Percentiles rank a stretch among this genome's conserved stretches.
phyloP scores from a whole-genome alignment of 768 basidiomycete species.

The Trametes cingulata region DNA sequence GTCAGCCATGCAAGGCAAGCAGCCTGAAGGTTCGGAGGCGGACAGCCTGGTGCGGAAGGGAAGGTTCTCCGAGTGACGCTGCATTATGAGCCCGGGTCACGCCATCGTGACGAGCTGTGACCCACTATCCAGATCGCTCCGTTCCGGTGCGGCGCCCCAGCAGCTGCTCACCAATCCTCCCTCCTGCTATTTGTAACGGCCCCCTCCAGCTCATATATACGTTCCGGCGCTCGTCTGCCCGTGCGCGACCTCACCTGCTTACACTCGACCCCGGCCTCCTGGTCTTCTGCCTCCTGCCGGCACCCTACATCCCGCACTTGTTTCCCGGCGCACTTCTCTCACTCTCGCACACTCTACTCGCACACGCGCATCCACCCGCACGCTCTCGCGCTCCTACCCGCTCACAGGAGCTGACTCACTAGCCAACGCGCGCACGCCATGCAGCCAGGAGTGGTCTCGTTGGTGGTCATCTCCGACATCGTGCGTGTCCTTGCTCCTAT shows the following conservation, averaged over 20 bases:
- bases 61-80: background rate
- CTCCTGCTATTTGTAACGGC: slow-evolving; percentile 21
- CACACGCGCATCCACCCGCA: background rate
- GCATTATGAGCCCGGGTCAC: slow-evolving; percentile 13
- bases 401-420: background rate
- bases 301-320: background rate
- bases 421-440: slow-evolving; percentile 6
- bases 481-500: slow-evolving; percentile 29
- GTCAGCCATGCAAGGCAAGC: background rate
- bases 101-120: slow-evolving; percentile 12
- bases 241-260: slow-evolving; percentile 7
- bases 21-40: background rate
- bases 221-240: slow-evolving; percentile 9
- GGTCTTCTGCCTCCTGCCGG: background rate
- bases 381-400: background rate
- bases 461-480: slow-evolving; percentile 37
- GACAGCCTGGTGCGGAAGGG: background rate
- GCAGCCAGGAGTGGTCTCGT: slow-evolving; percentile 27
- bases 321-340: background rate
- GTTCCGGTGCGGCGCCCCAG: slow-evolving; percentile 11
- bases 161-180: slow-evolving; percentile 25
- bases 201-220: slow-evolving; percentile 20
- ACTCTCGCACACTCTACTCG: background rate
- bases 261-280: background rate
- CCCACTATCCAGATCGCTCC: background rate